A percentile compares a stretch with the other conserved stretches of the same genome.
These are phyloP conservation scores for Extremus antarcticus DNA, from an alignment of 495 filamentous ascomycete species.

Conservation along the genomic window DNA sequence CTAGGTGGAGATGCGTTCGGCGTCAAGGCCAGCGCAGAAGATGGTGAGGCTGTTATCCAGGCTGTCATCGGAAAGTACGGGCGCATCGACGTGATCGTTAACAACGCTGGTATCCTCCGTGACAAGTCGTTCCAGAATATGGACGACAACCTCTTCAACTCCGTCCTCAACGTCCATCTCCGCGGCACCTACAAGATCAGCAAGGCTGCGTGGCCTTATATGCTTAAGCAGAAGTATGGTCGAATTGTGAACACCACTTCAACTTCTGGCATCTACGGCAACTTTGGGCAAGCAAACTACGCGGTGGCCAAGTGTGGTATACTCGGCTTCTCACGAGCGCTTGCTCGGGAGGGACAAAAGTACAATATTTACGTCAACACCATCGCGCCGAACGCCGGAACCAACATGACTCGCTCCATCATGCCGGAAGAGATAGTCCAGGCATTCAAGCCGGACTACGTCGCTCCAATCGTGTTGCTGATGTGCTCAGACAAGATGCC, in stretches of 20 bases:
- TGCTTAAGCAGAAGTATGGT: slow-evolving; percentile 98
- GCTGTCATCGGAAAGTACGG: slow-evolving; percentile 87
- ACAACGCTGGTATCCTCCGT: slow-evolving; percentile 90
- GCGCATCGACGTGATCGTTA: slow-evolving; percentile 86
- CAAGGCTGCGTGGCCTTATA: slow-evolving; percentile 95
- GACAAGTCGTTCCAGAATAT: slow-evolving; percentile 98
- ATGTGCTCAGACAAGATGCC: slow-evolving; percentile 84
- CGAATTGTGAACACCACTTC: slow-evolving; percentile 93
- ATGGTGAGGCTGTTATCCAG: slow-evolving; percentile 88
- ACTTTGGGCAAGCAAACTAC: slow-evolving; percentile 98
- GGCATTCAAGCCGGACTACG: slow-evolving; percentile 98
- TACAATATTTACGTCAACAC: slow-evolving; percentile 99
- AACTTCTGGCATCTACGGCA: slow-evolving; percentile 95
- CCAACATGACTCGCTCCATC: slow-evolving; percentile 88
- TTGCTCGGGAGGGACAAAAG: slow-evolving; percentile 88
- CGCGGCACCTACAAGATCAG: slow-evolving; percentile 94
- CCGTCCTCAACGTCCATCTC: slow-evolving; percentile 84
- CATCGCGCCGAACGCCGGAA: slow-evolving; percentile 94
- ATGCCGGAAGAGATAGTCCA: slow-evolving; percentile 97
- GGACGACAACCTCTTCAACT: slow-evolving; percentile 88
- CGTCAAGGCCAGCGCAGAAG: slow-evolving; percentile 88
- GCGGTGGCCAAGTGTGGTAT: slow-evolving; percentile 92
- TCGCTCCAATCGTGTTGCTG: slow-evolving; percentile 81
- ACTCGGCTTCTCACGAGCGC: slow-evolving; percentile 83
- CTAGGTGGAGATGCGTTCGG: slow-evolving; percentile 82